Evolutionary conservation across 805 yeast species (phyloP).

Genomic region (Candida bentonensis): DNA sequence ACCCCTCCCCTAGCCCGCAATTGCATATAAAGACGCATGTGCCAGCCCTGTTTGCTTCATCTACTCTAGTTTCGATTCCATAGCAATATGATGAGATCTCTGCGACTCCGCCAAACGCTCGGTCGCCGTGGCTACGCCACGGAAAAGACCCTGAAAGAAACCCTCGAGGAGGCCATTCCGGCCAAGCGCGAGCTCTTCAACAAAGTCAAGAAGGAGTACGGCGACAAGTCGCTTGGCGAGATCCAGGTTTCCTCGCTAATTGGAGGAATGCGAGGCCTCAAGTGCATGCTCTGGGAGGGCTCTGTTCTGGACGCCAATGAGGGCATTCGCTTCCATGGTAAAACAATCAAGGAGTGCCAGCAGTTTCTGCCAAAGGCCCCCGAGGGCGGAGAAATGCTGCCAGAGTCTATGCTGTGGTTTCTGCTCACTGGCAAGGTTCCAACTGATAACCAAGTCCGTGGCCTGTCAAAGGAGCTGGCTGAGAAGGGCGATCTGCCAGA

Average conservation of each 20-base stretch:
- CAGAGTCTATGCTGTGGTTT: constrained; percentile 57
- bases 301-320: constrained; percentile 73
- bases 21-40: too few species aligned
- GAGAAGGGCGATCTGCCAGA: constrained; percentile 51
- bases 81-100: not conserved
- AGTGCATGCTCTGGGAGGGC: constrained; percentile 81
- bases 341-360: constrained; percentile 69
- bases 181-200: constrained; percentile 27
- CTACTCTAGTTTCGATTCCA: not conserved
- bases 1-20: too few species aligned
- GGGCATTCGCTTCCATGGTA: constrained; percentile 78
- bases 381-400: constrained; percentile 49
- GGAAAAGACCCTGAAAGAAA: constrained; percentile 17
- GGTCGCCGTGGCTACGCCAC: not conserved
- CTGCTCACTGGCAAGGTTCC: constrained; percentile 65
- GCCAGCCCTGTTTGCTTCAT: not conserved
- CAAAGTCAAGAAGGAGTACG: constrained; percentile 76
- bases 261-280: constrained; percentile 87
- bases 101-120: not conserved
- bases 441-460: constrained; percentile 40
- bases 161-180: constrained; percentile 29
- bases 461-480: constrained; percentile 47
- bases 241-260: constrained; percentile 66
- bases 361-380: constrained; percentile 41
- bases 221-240: constrained; percentile 62